These are phyloP conservation scores for Talaromyces thailandensis DNA, from an alignment of 495 filamentous ascomycete genomes.

Conservation along the genomic window DNA sequence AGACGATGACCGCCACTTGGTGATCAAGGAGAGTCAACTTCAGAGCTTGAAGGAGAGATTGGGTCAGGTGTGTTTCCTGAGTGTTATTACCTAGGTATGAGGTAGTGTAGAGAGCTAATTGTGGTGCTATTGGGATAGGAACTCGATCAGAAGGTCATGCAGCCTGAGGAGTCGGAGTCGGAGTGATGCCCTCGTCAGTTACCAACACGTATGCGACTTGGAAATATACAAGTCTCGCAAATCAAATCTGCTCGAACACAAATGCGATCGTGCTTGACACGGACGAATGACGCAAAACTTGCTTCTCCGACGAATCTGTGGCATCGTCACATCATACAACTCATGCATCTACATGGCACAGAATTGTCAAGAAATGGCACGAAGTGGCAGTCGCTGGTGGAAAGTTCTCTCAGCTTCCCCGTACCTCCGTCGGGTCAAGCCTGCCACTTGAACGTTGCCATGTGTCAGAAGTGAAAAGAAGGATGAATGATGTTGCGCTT, in stretches of 20 bases:
- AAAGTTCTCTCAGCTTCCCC: not conserved
- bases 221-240: no score
- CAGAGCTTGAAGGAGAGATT: conserved; percentile 47
- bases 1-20: conserved; percentile 58
- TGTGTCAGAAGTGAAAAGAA: not conserved
- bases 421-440: not conserved
- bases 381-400: not conserved
- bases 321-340: not conserved
- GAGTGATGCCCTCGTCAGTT: no score
- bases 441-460: not conserved
- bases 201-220: not conserved
- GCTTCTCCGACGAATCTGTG: not conserved
- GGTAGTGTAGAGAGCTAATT: not conserved
- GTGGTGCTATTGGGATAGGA: conserved; percentile 22
- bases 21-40: conserved; percentile 65
- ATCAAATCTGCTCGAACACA: no score
- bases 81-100: not conserved
- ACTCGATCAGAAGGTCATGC: conserved; percentile 45
- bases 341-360: not conserved
- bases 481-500: not conserved
- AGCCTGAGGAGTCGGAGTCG: conserved; percentile 42
- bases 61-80: conserved; percentile 41
- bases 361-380: not conserved
- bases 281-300: not conserved
- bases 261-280: not conserved